Evolutionary conservation across 108 stramenopile species (phyloP), one percentile per base, ranked within the genome.

Genomic region (Fistulifera solaris): DNA sequence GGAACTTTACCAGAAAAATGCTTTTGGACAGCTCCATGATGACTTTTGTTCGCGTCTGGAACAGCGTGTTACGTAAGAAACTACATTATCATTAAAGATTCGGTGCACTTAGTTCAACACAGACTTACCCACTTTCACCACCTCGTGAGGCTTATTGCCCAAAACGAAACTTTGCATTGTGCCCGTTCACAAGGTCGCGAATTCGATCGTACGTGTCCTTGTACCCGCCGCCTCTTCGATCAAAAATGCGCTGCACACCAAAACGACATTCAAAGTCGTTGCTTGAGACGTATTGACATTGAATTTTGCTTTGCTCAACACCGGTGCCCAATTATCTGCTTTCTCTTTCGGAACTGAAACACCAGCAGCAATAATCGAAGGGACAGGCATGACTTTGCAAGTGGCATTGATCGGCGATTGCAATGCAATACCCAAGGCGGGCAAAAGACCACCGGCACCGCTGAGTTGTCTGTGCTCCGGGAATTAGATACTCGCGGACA

Each of bases 381-480:
- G 80, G 19, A 75, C 21, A 19, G 73, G 54, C 54, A 82, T 26
- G 28, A 69, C 73, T 23, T 56, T 62, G 19, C 19, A 17, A 11
- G 19, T 45, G 19, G 21, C 31, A 8, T 35, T 35, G 31, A 35
- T 35, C 3, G 31, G 3, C 12, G 68, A 66, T 15, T 58, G 47
- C 7, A 66, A 50, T 16, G 50, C 52, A 49, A 82, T 55, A 2
- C 81, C 81, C 27, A 77, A 39, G 0, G 73, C 66, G 0, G 81
- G 73, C 1, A 82, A 41, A 21, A 82, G 50, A 1, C 73, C 73
- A 26, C 62, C 67, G 14, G 52, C 63, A 17, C 50, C 56, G 40
- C 66, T 74, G n/a, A n/a, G 72, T 50, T 28, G 62, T 74, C 52
- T 81, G 75, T 2, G 73, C 76, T 15, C 81, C 81, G 14, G 81